Evolutionary conservation across 2,329 filamentous ascomycete species (phyloP), one percentile per base, ranked within the genome.

Genomic region (Fusarium lyarnte): DNA sequence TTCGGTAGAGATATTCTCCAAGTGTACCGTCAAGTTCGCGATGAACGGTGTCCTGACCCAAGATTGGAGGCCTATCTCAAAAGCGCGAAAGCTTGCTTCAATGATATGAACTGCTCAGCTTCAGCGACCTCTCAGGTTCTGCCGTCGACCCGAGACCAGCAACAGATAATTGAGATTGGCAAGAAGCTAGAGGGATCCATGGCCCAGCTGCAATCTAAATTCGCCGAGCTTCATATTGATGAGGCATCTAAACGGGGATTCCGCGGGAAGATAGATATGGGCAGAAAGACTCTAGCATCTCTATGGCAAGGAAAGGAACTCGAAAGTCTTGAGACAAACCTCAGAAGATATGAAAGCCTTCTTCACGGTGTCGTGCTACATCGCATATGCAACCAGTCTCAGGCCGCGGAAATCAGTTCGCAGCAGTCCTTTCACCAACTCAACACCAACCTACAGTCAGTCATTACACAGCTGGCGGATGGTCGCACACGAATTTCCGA

Each of bases 401-500:
- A 51, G 5, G 55, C 55, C 0, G 16, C 25, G 11, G 42, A 58
- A 16, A 38, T 51, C 14, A 21, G 11, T 4, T 49, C 42, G 0
- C 13, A 9, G 1, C 6, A 21, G 2, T 8, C 19, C 1, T 39
- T 58, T 1, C 1, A 31, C 8, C 2, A 51, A 12, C 33, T 58
- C 2, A 2, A 51, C 2, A 6, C 14, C 7, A 17, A 12, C 2
- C 4, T 58, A 13, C 42, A 58, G 3, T 38, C 42, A 1, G 1
- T 51, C 3, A 58, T 58, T 0, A 49, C 1, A 19, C 33, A 58
- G 2, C 16, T 58, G 8, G 33, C 33, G 0, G 21, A 51, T 31
- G 42, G 42, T 1, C 0, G 43, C 9, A 38, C 43, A 3, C 0
- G 10, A 3, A 19, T 51, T 0, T 58, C 33, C 0, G 42, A 51